These are phyloP conservation scores for Umbelopsis ramanniana DNA, from an alignment of 192 early-diverging fungal genomes.

Conservation along the genomic window DNA sequence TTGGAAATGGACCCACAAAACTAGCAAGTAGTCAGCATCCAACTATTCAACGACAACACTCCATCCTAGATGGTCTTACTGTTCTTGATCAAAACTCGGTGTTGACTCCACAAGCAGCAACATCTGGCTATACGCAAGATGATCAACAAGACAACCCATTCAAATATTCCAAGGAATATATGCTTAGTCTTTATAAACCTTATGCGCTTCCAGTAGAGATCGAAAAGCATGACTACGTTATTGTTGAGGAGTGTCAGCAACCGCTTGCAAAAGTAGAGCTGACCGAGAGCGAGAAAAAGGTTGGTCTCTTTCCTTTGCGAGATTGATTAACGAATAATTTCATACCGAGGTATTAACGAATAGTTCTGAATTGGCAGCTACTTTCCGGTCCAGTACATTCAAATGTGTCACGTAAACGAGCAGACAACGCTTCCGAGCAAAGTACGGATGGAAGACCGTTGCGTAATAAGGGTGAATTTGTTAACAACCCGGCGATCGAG, in stretches of 20 bases:
- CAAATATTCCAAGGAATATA: slow-evolving; percentile 75
- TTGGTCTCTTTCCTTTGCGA: slow-evolving; percentile 21
- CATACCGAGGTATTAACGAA: background rate
- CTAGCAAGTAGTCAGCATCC: slow-evolving; percentile 21
- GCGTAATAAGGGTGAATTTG: slow-evolving; percentile 19
- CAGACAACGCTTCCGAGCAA: slow-evolving; percentile 18
- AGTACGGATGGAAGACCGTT: slow-evolving; percentile 30
- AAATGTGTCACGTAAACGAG: slow-evolving; percentile 32
- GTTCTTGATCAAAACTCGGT: slow-evolving; percentile 26
- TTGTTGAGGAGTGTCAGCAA: slow-evolving; percentile 56
- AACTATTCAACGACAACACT: slow-evolving; percentile 8
- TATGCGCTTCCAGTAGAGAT: slow-evolving; percentile 60
- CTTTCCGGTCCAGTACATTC: slow-evolving; percentile 38
- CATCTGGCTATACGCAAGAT: slow-evolving; percentile 5
- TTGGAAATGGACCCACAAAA: background rate
- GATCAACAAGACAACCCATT: slow-evolving; percentile 48
- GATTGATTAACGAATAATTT: background rate
- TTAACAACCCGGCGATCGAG: slow-evolving; percentile 4
- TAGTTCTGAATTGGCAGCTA: slow-evolving; percentile 8
- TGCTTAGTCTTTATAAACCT: slow-evolving; percentile 73
- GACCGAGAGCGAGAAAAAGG: slow-evolving; percentile 69
- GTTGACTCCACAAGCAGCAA: background rate
- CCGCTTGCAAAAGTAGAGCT: slow-evolving; percentile 63
- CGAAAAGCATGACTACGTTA: slow-evolving; percentile 68
- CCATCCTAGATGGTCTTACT: slow-evolving; percentile 21